Evolutionary conservation across 1,284 basidiomycete genomes (phyloP).

Genomic region (Fomitopsis betulina): DNA sequence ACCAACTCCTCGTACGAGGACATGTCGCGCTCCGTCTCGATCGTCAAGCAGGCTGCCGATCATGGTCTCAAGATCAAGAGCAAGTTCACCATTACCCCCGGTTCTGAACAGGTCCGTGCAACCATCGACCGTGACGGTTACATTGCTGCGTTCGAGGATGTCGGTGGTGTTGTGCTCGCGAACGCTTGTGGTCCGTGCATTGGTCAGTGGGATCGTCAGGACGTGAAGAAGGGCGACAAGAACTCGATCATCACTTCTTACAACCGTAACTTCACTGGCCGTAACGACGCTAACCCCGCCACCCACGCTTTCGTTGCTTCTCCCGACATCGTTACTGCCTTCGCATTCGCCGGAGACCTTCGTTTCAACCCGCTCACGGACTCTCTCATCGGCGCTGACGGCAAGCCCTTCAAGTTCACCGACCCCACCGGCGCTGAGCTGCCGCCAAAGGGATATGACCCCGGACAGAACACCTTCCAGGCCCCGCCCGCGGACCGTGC

Average conservation of each 20-base stretch:
- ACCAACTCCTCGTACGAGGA: conserved; percentile 99
- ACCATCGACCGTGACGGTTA: conserved; percentile 97
- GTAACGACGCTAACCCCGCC: conserved; percentile 99
- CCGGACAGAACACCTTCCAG: conserved; percentile 97
- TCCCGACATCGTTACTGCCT: conserved; percentile 96
- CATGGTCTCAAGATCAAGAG: conserved; percentile 91
- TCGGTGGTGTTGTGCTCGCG: conserved; percentile 92
- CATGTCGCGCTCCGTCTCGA: conserved; percentile 96
- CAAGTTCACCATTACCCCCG: conserved; percentile 96
- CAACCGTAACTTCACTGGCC: conserved; percentile 99
- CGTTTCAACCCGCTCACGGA: conserved; percentile 98
- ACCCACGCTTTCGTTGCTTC: conserved; percentile 99
- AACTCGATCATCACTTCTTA: conserved; percentile 99
- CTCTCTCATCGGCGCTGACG: conserved; percentile 83
- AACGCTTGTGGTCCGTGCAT: conserved; percentile 99
- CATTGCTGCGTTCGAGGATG: conserved; percentile 82
- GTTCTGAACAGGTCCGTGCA: conserved; percentile 97
- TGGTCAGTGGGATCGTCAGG: conserved; percentile 97
- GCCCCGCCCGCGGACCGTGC: conserved; percentile 86
- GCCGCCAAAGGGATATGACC: conserved; percentile 92
- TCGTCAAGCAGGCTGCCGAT: conserved; percentile 82
- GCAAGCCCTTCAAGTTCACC: conserved; percentile 97
- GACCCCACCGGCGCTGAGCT: conserved; percentile 90
- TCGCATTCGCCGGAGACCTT: conserved; percentile 92
- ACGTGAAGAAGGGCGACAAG: conserved; percentile 94